These are phyloP conservation scores for Anastatica hierochuntica DNA, from an alignment of 345 rosid genomes.

Conservation along the genomic window DNA sequence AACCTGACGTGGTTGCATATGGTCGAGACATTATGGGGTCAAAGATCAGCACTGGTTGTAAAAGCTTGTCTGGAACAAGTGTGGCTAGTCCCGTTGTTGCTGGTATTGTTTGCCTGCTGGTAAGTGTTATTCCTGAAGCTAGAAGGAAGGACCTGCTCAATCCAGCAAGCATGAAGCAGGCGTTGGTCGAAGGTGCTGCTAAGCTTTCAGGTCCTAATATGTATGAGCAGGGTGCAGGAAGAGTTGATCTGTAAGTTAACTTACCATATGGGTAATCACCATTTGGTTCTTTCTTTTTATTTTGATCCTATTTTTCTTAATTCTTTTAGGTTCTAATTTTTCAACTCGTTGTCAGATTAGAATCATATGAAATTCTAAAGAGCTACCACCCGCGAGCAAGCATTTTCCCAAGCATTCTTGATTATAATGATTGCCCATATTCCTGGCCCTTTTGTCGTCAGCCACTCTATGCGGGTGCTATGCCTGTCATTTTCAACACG, in stretches of 20 bases:
- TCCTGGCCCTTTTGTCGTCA: constrained; percentile 98
- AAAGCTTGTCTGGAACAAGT: constrained; percentile 95
- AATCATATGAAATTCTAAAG: constrained; percentile 90
- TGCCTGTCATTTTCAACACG: constrained; percentile 90
- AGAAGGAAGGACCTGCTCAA: constrained; percentile 60
- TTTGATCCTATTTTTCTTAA: background rate
- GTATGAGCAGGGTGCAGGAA: constrained; percentile 98
- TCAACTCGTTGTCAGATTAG: constrained; percentile 59
- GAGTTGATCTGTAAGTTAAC: constrained; percentile 82
- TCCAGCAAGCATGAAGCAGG: constrained; percentile 99
- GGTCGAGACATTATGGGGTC: constrained; percentile 96
- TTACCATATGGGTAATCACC: background rate
- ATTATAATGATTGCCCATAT: constrained; percentile 85
- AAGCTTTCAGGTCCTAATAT: constrained; percentile 91
- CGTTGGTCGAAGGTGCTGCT: constrained; percentile 97
- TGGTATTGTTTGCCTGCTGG: constrained; percentile 92
- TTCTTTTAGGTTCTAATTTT: constrained; percentile 21
- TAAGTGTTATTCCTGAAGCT: constrained; percentile 71
- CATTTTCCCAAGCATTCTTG: constrained; percentile 86
- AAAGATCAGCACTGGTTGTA: constrained; percentile 93
- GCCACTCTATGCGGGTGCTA: constrained; percentile 89
- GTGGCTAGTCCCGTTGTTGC: constrained; percentile 99
- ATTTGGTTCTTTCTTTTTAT: background rate
- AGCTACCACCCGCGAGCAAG: constrained; percentile 85
- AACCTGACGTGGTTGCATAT: constrained; percentile 96